Base-by-base conservation (phyloP, 768 basidiomycete species). In the Cubamyces lactineus region DNA sequence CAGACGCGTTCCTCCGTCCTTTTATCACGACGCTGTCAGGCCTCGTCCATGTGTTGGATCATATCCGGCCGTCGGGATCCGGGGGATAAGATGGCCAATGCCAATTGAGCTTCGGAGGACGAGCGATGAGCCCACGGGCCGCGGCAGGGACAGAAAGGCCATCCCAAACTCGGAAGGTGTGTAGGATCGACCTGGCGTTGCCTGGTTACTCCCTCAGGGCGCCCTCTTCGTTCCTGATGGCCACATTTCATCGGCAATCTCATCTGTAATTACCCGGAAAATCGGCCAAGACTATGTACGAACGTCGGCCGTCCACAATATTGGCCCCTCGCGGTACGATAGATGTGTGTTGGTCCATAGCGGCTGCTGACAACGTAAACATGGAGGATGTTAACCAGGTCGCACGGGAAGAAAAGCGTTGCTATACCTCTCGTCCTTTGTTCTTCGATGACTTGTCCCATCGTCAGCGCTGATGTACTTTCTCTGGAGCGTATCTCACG, bases 171-270 rank as follows among this genome's bases (percentile, higher is more conserved):
- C 43, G 62, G 62, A 46, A 63, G 51, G 62, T 54, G 56, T 53
- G 62, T 63, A 63, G 52, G 62, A 63, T 58, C 47, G 61, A 62
- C 34, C 12, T 34, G 30, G 41, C 46, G 62, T 63, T 58, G 62
- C 57, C 43, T 53, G 57, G 62, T 28, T 40, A 62, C 60, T 50
- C 48, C 23, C 40, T 48, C 47, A 51, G 57, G 45, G 38, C 48
- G 15, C n/a, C 23, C 11, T 30, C 40, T 50, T 52, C 61, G 61
- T 62, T 53, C 61, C 61, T 62, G 61, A 57, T 53, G 54, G 19
- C 45, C 61, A 48, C 15, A 48, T 11, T 26, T 41, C 39, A 47
- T 57, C 61, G 50, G 50, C 43, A 47, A n/a, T 24, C 53, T 11
- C 26, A 38, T 45, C 42, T 54, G 19, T 39, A 30, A 58, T 54